Evolutionary conservation across 2,329 filamentous ascomycete genomes (phyloP), one percentile per base, ranked within the genome.

Genomic region (Pleochaeta shiraiana): DNA sequence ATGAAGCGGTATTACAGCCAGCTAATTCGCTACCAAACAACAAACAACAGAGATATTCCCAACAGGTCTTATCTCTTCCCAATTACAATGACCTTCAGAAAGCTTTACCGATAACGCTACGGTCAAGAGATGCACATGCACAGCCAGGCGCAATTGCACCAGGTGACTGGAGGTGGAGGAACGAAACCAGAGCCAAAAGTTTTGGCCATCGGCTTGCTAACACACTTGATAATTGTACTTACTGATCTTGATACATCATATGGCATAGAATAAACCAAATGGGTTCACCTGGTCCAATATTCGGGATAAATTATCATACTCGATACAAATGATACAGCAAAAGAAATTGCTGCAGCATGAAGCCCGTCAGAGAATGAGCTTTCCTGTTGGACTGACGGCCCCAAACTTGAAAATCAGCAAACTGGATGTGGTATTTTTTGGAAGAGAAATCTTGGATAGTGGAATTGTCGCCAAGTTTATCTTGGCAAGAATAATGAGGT

Each of bases 101-200:
- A 11, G 9, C 30, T 21, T 26, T 57, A 5, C 24, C 50, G 4
- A 4, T 57, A 4, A 57, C 50, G 19, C 26, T 57, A 16, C 16
- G 50, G 12, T n/a, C 9, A 24, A 14, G 50, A 57, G 21, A 31
- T 19, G 28, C 9, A 26, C 21, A 31, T 11, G 50, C 50, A 5
- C 50, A 57, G 28, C 21, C 50, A 14, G 28, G 50, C 9, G 37
- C 81, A 57, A 26, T 28, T 57, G 24, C 19, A 57, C 16, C 14
- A 5, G 19, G 28, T 21, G 50, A 31, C 16, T 28, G 21, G 50
- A 26, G 26, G 16, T 28, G 21, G 50, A 21, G 16, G 19, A 14
- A 11, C 12, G 50, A 7, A 26, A 14, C 7, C 28, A 26, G 26
- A 11, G 50, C 28, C 9, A 57, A 57, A 26, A 57, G 4, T 14